These are phyloP conservation scores for Pezizomycotina sp. DNA, from an alignment of 2,329 filamentous ascomycete genomes.

Conservation along the genomic window DNA sequence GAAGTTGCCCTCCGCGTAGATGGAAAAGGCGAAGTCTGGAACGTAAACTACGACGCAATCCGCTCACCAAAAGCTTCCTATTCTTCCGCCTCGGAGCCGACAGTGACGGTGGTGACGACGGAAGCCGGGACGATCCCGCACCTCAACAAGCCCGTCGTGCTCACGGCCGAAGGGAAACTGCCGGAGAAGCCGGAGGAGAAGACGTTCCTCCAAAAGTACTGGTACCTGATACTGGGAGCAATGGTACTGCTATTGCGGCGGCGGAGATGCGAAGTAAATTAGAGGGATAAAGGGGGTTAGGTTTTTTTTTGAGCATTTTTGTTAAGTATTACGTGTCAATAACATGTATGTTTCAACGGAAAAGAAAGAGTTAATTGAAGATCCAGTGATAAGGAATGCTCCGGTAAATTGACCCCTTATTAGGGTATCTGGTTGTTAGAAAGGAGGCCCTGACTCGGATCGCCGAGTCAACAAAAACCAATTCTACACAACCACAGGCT, in stretches of 20 bases:
- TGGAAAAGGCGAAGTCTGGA: conserved; percentile 12
- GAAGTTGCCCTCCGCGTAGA: conserved; percentile 16
- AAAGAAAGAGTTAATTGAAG: no score
- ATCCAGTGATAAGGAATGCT: no score
- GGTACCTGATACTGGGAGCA: conserved; percentile 45
- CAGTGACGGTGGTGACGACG: conserved; percentile 37
- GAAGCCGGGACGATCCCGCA: conserved; percentile 39
- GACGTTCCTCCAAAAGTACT: conserved; percentile 52
- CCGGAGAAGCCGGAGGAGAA: conserved; percentile 41
- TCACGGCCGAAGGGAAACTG: conserved; percentile 44
- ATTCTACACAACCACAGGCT: no score
- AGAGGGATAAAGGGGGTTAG: no score
- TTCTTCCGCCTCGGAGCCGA: conserved; percentile 29
- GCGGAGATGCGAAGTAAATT: conserved; percentile 34
- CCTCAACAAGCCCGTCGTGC: conserved; percentile 47
- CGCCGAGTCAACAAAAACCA: no score
- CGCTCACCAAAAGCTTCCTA: conserved; percentile 6
- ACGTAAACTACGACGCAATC: conserved; percentile 14
- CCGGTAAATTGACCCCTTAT: no score
- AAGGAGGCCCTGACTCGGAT: no score
- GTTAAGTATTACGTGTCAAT: no score
- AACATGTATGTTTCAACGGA: no score
- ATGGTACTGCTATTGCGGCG: conserved; percentile 40
- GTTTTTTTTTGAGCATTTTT: no score
- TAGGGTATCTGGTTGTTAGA: no score